These are phyloP conservation scores for Gossypium rotundifolium DNA, from an alignment of 345 rosid species.

Conservation along the genomic window DNA sequence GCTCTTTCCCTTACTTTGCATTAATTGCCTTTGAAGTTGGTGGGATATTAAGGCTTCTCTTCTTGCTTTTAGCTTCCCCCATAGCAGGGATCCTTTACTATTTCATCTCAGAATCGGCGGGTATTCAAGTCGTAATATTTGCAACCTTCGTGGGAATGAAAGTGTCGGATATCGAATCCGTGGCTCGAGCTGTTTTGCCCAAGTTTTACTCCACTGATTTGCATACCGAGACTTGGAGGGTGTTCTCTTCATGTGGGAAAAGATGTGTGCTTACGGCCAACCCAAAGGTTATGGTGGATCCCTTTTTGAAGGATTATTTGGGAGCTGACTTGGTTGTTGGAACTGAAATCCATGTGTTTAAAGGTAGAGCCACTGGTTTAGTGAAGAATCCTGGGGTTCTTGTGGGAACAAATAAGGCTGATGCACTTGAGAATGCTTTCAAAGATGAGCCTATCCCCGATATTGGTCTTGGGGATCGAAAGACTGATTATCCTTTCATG, in stretches of 20 bases:
- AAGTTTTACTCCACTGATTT: conserved; percentile 65
- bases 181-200: conserved; percentile 61
- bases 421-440: conserved; percentile 39
- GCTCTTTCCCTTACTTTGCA: conserved; percentile 60
- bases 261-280: conserved; percentile 58
- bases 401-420: conserved; percentile 44
- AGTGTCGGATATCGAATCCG: conserved; percentile 50
- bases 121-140: conserved; percentile 51
- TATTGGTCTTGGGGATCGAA: conserved; percentile 50
- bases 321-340: conserved; percentile 62
- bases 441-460: conserved; percentile 30
- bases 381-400: conserved; percentile 39
- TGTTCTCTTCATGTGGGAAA: conserved; percentile 52
- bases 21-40: conserved; percentile 71
- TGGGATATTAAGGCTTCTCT: conserved; percentile 56
- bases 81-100: conserved; percentile 49
- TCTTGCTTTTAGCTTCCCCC: conserved; percentile 58
- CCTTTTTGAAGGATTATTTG: conserved; percentile 56
- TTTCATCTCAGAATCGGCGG: conserved; percentile 48
- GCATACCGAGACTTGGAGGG: conserved; percentile 60
- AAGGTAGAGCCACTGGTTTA: conserved; percentile 71
- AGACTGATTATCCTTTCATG: conserved; percentile 43
- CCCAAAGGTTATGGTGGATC: conserved; percentile 74
- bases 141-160: conserved; percentile 49
- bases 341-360: conserved; percentile 44